A percentile compares a stretch with the other conserved stretches of the same genome.
Evolutionary conservation across 2,329 filamentous ascomycete species (phyloP).

Genomic region (Exophiala aquamarina): DNA sequence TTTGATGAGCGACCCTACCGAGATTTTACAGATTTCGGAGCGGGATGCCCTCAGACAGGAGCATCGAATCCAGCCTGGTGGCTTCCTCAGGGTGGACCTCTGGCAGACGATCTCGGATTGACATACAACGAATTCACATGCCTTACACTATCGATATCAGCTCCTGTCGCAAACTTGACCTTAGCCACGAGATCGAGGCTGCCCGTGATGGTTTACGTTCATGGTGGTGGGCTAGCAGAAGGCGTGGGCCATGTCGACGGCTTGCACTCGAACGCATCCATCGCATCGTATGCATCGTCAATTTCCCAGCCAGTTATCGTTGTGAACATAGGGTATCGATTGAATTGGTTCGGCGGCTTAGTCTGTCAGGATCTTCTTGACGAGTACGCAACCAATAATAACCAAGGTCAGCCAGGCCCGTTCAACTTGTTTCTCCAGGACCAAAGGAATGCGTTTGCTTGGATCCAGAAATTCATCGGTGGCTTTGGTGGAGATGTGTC

Average conservation of each 20-base stretch:
- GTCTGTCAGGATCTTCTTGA: constrained; percentile 19
- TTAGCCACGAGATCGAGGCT: background rate
- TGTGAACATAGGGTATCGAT: constrained; percentile 33
- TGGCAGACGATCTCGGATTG: constrained; percentile 8
- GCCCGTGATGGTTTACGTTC: constrained; percentile 19
- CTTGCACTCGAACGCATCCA: constrained; percentile 12
- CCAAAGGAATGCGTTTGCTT: constrained; percentile 37
- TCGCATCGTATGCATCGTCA: constrained; percentile 10
- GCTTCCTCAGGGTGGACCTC: constrained; percentile 7
- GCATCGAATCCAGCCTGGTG: constrained; percentile 7
- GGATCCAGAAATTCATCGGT: constrained; percentile 41
- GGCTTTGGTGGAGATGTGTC: constrained; percentile 42
- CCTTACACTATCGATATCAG: constrained; percentile 16
- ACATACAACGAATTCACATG: constrained; percentile 8
- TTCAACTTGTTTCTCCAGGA: constrained; percentile 48
- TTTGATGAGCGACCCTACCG: constrained; percentile 12
- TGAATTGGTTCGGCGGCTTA: constrained; percentile 37
- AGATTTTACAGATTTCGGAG: constrained; percentile 15
- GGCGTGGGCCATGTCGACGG: constrained; percentile 19
- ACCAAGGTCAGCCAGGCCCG: constrained; percentile 6
- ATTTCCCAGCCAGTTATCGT: constrained; percentile 26
- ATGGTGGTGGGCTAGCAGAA: constrained; percentile 18
- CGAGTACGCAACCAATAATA: constrained; percentile 8
- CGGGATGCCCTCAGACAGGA: constrained; percentile 12
- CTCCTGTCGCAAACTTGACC: constrained; percentile 3